A percentile compares a stretch with the other conserved stretches of the same genome.
Evolutionary conservation across 345 rosid species (phyloP).

Genomic region (Aquilaria yunnanensis): DNA sequence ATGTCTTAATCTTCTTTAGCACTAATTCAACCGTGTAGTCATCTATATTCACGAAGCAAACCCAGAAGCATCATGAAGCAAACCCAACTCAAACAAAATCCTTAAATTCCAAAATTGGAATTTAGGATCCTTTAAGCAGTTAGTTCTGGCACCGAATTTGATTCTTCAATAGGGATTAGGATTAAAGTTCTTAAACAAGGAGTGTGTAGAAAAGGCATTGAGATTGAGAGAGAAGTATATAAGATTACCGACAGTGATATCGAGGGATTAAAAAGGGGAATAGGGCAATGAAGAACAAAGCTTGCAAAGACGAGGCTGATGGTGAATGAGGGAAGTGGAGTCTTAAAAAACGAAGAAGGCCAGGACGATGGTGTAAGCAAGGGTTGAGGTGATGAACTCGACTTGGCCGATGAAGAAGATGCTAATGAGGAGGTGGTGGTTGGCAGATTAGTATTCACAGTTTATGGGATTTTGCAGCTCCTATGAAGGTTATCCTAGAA

Average conservation of each 20-base stretch:
- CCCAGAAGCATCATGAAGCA: no score
- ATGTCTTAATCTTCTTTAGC: no score
- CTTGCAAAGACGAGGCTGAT: slow-evolving; percentile 39
- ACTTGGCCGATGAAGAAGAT: slow-evolving; percentile 19
- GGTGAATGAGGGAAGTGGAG: slow-evolving; percentile 6
- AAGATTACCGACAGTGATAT: slow-evolving; percentile 65
- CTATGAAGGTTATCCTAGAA: no score
- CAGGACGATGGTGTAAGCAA: neutral
- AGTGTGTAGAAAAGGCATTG: slow-evolving; percentile 10
- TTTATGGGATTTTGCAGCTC: no score
- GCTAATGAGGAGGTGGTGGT: no score
- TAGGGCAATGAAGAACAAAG: slow-evolving; percentile 37
- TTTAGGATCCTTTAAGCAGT: slow-evolving; percentile 1
- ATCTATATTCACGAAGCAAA: no score
- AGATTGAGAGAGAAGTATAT: slow-evolving; percentile 42
- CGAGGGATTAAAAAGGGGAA: slow-evolving; percentile 44
- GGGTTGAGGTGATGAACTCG: slow-evolving; percentile 30
- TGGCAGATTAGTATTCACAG: no score
- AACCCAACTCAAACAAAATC: no score
- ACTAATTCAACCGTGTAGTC: no score
- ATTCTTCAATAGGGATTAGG: slow-evolving; percentile 2
- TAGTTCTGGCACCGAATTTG: slow-evolving; percentile 3
- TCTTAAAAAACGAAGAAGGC: slow-evolving; percentile 11
- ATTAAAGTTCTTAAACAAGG: neutral
- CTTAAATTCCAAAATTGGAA: neutral